Percentiles rank a stretch among this genome's conserved stretches.
phyloP scores from a whole-genome alignment of 768 basidiomycete genomes.

The Podaxis pistillaris region DNA sequence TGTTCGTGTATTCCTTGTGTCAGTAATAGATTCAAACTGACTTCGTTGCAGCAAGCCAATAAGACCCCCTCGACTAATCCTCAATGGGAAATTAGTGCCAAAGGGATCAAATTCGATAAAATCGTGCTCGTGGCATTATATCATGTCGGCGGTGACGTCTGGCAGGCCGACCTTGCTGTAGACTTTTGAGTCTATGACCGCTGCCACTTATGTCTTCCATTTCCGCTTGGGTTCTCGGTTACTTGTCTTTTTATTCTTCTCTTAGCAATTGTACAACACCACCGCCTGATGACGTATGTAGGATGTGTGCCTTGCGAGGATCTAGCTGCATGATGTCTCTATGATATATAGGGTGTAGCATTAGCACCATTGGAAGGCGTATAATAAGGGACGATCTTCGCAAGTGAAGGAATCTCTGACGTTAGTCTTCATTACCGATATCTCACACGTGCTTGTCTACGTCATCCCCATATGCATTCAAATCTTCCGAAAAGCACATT shows the following conservation, averaged over 20 bases:
- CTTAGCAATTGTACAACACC: not conserved
- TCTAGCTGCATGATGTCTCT: not conserved
- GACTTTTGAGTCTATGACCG: slow-evolving; percentile 1
- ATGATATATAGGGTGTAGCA: too few species aligned
- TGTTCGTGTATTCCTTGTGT: not conserved
- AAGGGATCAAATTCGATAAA: slow-evolving; percentile 14
- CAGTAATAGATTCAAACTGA: not conserved
- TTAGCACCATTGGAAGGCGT: too few species aligned
- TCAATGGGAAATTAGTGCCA: slow-evolving; percentile 11
- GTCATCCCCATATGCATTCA: not conserved
- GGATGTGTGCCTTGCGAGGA: not conserved
- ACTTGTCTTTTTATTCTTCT: not conserved
- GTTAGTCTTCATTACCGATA: not conserved
- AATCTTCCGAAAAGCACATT: not conserved
- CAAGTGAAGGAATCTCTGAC: too few species aligned
- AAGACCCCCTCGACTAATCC: slow-evolving; percentile 16
- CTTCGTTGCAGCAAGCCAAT: not conserved
- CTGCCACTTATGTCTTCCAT: not conserved
- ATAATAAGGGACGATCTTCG: too few species aligned
- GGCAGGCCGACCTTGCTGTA: slow-evolving; percentile 18
- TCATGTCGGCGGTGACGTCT: slow-evolving; percentile 16
- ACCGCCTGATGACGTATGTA: not conserved
- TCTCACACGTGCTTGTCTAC: not conserved
- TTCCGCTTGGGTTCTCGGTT: not conserved
- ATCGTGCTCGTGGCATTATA: slow-evolving; percentile 16